phyloP scores from a whole-genome alignment of 441 rosid species.

The Eruca vesicaria region DNA sequence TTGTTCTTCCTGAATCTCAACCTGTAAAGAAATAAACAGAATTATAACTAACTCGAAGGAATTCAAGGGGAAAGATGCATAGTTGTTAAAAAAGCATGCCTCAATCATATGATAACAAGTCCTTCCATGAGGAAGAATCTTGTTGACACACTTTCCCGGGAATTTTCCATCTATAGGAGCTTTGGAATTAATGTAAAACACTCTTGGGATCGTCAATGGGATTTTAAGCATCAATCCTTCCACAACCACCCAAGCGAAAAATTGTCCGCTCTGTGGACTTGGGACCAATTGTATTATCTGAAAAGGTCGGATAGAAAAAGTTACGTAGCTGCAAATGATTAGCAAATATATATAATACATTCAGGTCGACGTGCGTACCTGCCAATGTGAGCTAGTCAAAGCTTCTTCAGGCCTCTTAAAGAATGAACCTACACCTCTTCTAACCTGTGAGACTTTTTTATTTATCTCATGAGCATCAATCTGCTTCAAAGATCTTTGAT shows the following conservation, averaged over 20 bases:
- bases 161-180: conserved; percentile 59
- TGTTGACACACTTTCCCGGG: conserved; percentile 87
- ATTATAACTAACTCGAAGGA: conserved; percentile 11
- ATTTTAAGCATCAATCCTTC: conserved; percentile 94
- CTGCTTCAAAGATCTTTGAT: conserved; percentile 42
- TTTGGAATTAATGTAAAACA: conserved; percentile 83
- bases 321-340: conserved; percentile 29
- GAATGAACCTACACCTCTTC: conserved; percentile 77
- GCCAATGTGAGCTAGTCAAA: conserved; percentile 84
- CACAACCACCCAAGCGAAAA: conserved; percentile 91
- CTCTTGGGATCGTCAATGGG: conserved; percentile 79
- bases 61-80: neutral
- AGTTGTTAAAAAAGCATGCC: conserved; percentile 45
- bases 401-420: conserved; percentile 83
- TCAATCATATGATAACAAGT: conserved; percentile 73
- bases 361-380: conserved; percentile 42
- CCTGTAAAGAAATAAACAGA: conserved; percentile 28
- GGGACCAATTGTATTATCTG: conserved; percentile 92
- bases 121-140: conserved; percentile 89
- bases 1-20: conserved; percentile 66
- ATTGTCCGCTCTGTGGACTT: conserved; percentile 56
- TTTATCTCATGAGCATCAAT: conserved; percentile 38
- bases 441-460: conserved; percentile 47
- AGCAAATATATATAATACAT: conserved; percentile 22
- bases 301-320: conserved; percentile 27